Evolutionary conservation across 163 green algal species (phyloP).

Genomic region (Coccomyxa subellipsoidea): DNA sequence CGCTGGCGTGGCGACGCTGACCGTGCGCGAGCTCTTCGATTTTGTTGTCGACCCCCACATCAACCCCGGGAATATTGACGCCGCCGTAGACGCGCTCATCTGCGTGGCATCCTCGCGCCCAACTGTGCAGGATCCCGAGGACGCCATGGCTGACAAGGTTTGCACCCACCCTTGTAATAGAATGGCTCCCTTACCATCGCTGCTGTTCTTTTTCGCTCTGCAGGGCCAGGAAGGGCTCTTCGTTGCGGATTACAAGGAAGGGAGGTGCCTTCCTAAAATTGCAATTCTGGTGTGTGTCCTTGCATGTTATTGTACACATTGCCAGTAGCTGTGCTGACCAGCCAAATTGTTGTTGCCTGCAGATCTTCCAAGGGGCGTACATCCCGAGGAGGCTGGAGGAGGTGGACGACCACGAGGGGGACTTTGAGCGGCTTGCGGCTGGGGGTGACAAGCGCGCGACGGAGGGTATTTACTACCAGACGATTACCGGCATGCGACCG

Average conservation of each 20-base stretch:
- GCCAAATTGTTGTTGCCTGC: constrained; percentile 10
- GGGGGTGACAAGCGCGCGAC: constrained; percentile 17
- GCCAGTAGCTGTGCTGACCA: too few relatives aligned
- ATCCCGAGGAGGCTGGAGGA: constrained; percentile 88
- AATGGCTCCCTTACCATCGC: neutral
- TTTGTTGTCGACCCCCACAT: constrained; percentile 92
- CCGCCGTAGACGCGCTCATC: constrained; percentile 70
- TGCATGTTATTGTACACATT: too few relatives aligned
- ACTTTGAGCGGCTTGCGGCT: constrained; percentile 61
- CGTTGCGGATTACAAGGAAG: too few relatives aligned
- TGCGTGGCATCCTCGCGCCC: constrained; percentile 38
- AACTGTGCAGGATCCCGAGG: neutral
- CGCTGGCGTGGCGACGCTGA: constrained; percentile 76
- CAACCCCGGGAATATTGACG: constrained; percentile 65
- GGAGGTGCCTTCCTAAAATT: too few relatives aligned
- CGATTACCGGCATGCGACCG: constrained; percentile 66
- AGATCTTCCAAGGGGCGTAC: constrained; percentile 81
- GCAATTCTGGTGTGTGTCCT: too few relatives aligned
- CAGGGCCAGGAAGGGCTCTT: neutral
- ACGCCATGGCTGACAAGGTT: constrained; percentile 1
- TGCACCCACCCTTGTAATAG: neutral
- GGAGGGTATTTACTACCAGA: constrained; percentile 92
- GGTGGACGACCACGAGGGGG: constrained; percentile 84
- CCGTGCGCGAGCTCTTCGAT: constrained; percentile 94
- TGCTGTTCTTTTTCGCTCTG: neutral